Evolutionary conservation across 1,284 basidiomycete genomes (phyloP).

Genomic region (Pisolithus thermaeus): DNA sequence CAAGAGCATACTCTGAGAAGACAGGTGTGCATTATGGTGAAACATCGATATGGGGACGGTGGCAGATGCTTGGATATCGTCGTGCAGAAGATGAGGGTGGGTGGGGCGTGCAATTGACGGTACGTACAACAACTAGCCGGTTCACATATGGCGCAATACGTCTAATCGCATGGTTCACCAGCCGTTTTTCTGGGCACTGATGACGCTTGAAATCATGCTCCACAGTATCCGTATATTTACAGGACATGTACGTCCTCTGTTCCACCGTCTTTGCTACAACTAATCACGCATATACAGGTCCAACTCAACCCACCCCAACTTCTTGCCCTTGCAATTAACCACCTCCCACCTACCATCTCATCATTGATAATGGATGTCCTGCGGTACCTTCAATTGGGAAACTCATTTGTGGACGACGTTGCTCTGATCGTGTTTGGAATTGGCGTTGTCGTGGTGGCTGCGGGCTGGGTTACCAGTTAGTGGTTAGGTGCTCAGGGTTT

Average conservation of each 20-base stretch:
- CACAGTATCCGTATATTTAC: slow-evolving; percentile 67
- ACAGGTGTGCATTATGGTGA: slow-evolving; percentile 13
- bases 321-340: slow-evolving; percentile 52
- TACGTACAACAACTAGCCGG: slow-evolving; percentile 28
- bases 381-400: slow-evolving; percentile 62
- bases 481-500: slow-evolving; percentile 6
- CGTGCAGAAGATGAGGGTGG: slow-evolving; percentile 19
- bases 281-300: slow-evolving; percentile 37
- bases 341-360: slow-evolving; percentile 60
- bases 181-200: slow-evolving; percentile 78
- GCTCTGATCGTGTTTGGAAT: slow-evolving; percentile 59
- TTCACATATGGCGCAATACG: neutral
- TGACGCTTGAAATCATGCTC: slow-evolving; percentile 59
- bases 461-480: slow-evolving; percentile 37
- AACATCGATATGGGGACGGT: slow-evolving; percentile 44
- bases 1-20: slow-evolving; percentile 35
- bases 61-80: slow-evolving; percentile 44
- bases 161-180: slow-evolving; percentile 20
- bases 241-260: slow-evolving; percentile 48
- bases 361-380: slow-evolving; percentile 53
- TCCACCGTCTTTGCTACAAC: neutral
- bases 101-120: slow-evolving; percentile 51
- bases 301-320: slow-evolving; percentile 52
- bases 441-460: slow-evolving; percentile 54
- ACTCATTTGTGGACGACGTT: slow-evolving; percentile 61